phyloP scores from a whole-genome alignment of 805 yeast species.

The Spathaspora girioi region DNA sequence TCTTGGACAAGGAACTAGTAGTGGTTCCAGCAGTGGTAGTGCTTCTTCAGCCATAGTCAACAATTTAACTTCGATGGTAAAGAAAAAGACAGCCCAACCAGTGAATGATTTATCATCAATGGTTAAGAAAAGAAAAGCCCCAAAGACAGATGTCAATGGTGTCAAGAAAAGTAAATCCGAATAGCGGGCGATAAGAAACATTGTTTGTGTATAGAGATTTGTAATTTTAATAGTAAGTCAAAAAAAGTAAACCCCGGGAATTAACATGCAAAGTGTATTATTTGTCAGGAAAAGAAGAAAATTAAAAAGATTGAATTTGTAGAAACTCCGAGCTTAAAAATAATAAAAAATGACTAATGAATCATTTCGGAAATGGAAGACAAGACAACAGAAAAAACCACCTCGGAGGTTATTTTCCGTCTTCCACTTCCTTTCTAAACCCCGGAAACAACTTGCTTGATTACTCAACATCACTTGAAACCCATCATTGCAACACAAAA shows the following conservation, averaged over 20 bases:
- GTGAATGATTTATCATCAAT: constrained; percentile 62
- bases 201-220: background rate
- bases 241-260: no score
- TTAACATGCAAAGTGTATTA: background rate
- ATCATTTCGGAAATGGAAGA: background rate
- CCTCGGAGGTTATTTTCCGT: no score
- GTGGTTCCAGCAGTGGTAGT: constrained; percentile 4
- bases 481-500: no score
- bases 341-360: background rate
- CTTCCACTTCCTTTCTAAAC: no score
- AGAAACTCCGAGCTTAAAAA: background rate
- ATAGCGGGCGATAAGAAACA: background rate
- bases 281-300: background rate
- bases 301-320: background rate
- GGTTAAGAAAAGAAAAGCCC: constrained; percentile 53
- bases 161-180: constrained; percentile 2
- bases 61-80: constrained; percentile 48
- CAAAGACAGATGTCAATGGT: constrained; percentile 6
- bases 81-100: constrained; percentile 25
- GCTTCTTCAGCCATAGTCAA: constrained; percentile 34
- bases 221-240: no score
- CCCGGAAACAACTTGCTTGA: no score
- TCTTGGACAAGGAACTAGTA: constrained; percentile 42
- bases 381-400: background rate
- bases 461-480: no score